A percentile compares a stretch with the other conserved stretches of the same genome.
phyloP scores from a whole-genome alignment of 805 yeast species.

The Saturnispora bothae region DNA sequence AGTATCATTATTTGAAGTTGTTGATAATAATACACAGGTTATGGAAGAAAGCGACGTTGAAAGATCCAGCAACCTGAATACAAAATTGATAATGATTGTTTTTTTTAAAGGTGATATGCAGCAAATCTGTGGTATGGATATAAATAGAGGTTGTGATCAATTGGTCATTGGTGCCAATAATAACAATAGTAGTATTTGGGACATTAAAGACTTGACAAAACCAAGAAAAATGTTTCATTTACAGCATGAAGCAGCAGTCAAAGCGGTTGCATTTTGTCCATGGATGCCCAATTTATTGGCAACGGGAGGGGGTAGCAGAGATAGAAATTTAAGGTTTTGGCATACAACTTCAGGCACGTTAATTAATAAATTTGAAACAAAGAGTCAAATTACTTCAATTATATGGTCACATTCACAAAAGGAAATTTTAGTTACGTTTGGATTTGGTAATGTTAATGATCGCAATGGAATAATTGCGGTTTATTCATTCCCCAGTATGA shows the following conservation, averaged over 20 bases:
- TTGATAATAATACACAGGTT: background rate
- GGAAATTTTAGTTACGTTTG: conserved; percentile 72
- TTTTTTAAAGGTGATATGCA: conserved; percentile 40
- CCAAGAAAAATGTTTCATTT: conserved; percentile 41
- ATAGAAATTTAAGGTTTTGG: conserved; percentile 77
- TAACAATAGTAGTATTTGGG: conserved; percentile 72
- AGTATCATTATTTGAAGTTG: conserved; percentile 33
- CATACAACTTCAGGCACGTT: conserved; percentile 72
- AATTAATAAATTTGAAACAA: conserved; percentile 43
- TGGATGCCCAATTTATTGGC: conserved; percentile 76
- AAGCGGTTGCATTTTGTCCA: conserved; percentile 84
- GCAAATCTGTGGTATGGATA: conserved; percentile 58
- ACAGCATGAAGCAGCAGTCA: conserved; percentile 77
- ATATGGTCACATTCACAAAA: conserved; percentile 59
- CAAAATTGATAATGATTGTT: conserved; percentile 14
- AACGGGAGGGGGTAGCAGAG: conserved; percentile 86
- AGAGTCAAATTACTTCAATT: conserved; percentile 70
- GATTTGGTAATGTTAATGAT: conserved; percentile 48
- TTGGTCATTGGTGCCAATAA: conserved; percentile 82
- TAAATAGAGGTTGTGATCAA: conserved; percentile 42
- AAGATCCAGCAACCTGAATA: too few species aligned
- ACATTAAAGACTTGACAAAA: conserved; percentile 30
- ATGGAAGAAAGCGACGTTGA: too few species aligned
- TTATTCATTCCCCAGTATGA: conserved; percentile 59
- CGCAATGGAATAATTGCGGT: conserved; percentile 45